These are phyloP conservation scores for Turritis glabra DNA, from an alignment of 345 rosid genomes.

Conservation along the genomic window DNA sequence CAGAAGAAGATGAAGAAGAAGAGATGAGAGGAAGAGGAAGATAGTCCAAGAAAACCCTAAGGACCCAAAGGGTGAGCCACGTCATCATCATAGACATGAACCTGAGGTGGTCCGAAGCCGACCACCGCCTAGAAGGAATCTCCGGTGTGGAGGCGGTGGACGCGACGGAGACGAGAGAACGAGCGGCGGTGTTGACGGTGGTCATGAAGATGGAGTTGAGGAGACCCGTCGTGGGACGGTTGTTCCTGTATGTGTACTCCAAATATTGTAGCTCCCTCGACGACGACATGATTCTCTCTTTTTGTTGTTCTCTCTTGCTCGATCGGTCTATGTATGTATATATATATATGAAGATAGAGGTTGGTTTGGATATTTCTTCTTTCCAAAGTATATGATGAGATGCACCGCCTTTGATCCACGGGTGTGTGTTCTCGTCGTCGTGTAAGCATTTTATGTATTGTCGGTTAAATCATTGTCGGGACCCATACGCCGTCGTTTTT, in stretches of 20 bases:
- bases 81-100: conserved; percentile 68
- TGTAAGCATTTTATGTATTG: conserved; percentile 31
- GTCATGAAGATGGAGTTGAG: conserved; percentile 63
- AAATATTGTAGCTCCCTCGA: conserved; percentile 42
- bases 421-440: conserved; percentile 31
- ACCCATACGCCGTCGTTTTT: conserved; percentile 9
- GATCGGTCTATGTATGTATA: neutral
- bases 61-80: conserved; percentile 62
- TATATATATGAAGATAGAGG: conserved; percentile 23
- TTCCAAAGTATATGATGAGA: conserved; percentile 34
- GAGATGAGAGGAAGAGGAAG: conserved; percentile 42
- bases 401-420: conserved; percentile 39
- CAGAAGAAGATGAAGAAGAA: conserved; percentile 19
- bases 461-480: conserved; percentile 25
- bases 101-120: conserved; percentile 62
- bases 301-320: neutral
- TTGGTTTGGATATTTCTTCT: conserved; percentile 37
- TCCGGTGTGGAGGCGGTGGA: conserved; percentile 46
- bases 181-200: conserved; percentile 63
- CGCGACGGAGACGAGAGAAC: conserved; percentile 58
- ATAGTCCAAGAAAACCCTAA: conserved; percentile 63
- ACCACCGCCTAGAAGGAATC: conserved; percentile 50
- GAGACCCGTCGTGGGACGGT: conserved; percentile 47
- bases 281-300: conserved; percentile 24
- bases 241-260: conserved; percentile 42